A percentile compares a stretch with the other conserved stretches of the same genome.
These are phyloP conservation scores for Mallotus repandus DNA, from an alignment of 441 rosid species.

Conservation along the genomic window DNA sequence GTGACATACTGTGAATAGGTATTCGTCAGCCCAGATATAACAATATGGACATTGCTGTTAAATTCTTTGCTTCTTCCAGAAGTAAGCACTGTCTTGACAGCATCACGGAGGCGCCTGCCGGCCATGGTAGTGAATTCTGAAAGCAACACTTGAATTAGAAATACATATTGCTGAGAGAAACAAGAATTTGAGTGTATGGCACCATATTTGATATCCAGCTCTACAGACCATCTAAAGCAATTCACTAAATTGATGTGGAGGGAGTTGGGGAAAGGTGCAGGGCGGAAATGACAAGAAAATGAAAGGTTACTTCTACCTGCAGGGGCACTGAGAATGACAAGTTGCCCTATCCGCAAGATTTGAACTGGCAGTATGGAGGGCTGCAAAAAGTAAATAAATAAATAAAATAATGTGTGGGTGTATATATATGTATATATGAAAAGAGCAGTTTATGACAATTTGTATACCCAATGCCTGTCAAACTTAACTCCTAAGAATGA, in stretches of 20 bases:
- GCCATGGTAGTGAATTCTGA: constrained; percentile 97
- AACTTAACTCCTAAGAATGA: background rate
- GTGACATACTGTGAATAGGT: constrained; percentile 88
- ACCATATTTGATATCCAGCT: background rate
- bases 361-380: constrained; percentile 91
- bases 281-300: too few species aligned
- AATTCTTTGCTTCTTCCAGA: constrained; percentile 45
- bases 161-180: background rate
- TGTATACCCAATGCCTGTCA: background rate
- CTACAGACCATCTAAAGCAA: background rate
- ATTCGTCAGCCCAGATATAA: constrained; percentile 87
- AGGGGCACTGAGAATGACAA: constrained; percentile 86
- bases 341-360: constrained; percentile 76
- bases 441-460: background rate
- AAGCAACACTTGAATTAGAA: background rate
- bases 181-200: background rate
- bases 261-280: background rate
- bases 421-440: background rate
- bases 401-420: too few species aligned
- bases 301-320: constrained; percentile 48
- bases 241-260: too few species aligned
- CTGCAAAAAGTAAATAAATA: constrained; percentile 36
- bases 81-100: constrained; percentile 64
- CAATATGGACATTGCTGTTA: constrained; percentile 51
- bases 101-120: constrained; percentile 92